Evolutionary conservation across 2,329 filamentous ascomycete species (phyloP), one percentile per base, ranked within the genome.

Genomic region (Pestalotiopsis sp.): DNA sequence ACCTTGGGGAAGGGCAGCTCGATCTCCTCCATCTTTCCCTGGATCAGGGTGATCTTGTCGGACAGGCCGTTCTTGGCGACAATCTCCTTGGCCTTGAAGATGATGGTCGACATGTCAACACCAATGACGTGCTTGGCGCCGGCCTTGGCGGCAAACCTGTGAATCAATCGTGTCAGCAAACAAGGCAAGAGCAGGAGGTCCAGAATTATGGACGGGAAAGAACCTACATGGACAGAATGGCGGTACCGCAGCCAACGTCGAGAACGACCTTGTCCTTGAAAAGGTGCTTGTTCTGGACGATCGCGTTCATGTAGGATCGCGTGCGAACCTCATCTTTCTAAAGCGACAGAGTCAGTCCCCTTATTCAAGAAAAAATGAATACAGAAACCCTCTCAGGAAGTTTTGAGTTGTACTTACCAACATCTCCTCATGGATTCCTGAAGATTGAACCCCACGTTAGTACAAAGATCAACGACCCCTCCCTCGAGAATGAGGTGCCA

Each of bases 1-100:
- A 99, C 96, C 84, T 98, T 93, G 77, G 94, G 92, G 83, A 92
- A 97, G 23, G 96, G 96, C 71, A 99, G 87, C 78, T 92, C 87
- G 60, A 99, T 94, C 85, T 99, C 96, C 86, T 99, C 96, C 96
- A 99, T 99, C 89, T 99, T 99, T 81, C 96, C 96, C 86, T 98
- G 96, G 72, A 99, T 89, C 69, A 99, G 90, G 66, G 96, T 98
- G 81, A 99, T 98, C 89, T 97, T 97, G 85, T 95, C 92, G 66
- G 92, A 88, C 88, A 99, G 90, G 75, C 95, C 95, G 81, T 99
- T 99, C 74, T 88, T 88, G 79, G 90, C 90, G 78, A 98, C 96
- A 73, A 99, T 99, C 86, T 98, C 93, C 77, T 91, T 91, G 59
- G 96, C 96, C 88, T 99, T 99, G 84, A 97, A 94, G 84, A 99